These are phyloP conservation scores for Harringtonia lauricola DNA, from an alignment of 2,329 filamentous ascomycete genomes.

Conservation along the genomic window DNA sequence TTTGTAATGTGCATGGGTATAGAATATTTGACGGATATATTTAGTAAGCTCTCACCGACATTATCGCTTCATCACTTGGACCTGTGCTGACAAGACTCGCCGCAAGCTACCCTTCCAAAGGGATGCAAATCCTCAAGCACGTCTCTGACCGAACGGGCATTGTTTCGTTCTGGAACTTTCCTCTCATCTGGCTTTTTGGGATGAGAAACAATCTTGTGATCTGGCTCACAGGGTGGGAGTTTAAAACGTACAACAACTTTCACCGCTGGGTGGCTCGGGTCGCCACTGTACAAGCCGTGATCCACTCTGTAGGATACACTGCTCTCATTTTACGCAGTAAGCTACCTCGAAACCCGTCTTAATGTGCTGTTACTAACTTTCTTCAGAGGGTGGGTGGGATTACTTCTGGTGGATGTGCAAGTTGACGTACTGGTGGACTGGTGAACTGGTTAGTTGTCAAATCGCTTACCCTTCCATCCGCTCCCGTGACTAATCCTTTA, in stretches of 20 bases:
- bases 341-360: neutral
- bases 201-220: slow-evolving; percentile 56
- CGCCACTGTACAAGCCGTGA: slow-evolving; percentile 47
- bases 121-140: slow-evolving; percentile 9
- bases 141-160: slow-evolving; percentile 13
- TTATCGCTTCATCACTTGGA: neutral
- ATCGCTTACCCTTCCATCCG: neutral
- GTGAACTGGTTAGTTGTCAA: slow-evolving; percentile 5
- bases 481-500: neutral
- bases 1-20: slow-evolving; percentile 9
- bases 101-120: slow-evolving; percentile 5
- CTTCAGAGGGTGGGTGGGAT: neutral
- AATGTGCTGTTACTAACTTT: neutral
- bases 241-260: slow-evolving; percentile 54
- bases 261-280: slow-evolving; percentile 57
- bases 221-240: slow-evolving; percentile 60
- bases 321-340: slow-evolving; percentile 21
- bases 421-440: slow-evolving; percentile 9
- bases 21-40: slow-evolving; percentile 10
- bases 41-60: slow-evolving; percentile 6
- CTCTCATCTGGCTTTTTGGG: slow-evolving; percentile 36
- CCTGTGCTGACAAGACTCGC: too few species aligned
- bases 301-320: slow-evolving; percentile 52
- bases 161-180: slow-evolving; percentile 9
- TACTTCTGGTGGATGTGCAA: neutral